Base-by-base conservation (phyloP, 225 moss, liverwort and hornwort genomes). In the Takakia lepidozioides region DNA sequence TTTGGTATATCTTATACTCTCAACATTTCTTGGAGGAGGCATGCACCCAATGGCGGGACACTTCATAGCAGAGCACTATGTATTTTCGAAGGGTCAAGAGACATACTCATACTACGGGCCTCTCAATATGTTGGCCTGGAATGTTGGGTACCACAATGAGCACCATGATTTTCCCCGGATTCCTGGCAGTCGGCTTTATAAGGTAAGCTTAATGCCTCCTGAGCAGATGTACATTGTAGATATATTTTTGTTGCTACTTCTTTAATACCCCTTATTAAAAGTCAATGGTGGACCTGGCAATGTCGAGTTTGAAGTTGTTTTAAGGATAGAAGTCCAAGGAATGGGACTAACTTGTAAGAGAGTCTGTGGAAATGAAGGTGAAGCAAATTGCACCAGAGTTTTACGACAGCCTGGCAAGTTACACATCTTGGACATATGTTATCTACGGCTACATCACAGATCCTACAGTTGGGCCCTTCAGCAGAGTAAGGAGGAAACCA, bases 81-180 rank as follows among this genome's bases (percentile, higher is more conserved):
- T 98, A 0, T 90, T 98, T 22, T 61, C 75, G 43, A 74, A 90
- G 37, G 86, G 86, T 14, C 93, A 98, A 64, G 95, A 98, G 54
- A 98, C 95, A 0, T 98, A 98, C 60, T 98, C 95, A 2, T 98
- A 98, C 42, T 98, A 98, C 21, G 95, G 95, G 20, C 87, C 87
- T 21, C 64, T 98, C 14, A 98, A 98, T 56, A 29, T 80, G 25
- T 25, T 98, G 47, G 73, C 90, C 10, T 95, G 95, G 95, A 90
- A 98, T 47, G 95, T 98, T 39, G 95, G 95, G 46, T 98, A 98
- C 57, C 95, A 98, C 60, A 87, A 87, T 39, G 95, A 98, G 69
- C 95, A 98, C 52, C 95, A 98, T 56, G 95, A 98, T 52, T 98
- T 98, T 23, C 95, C 95, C 14, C 82, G 95, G 61, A 87, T 98